Evolutionary conservation across 257 asterid genomes (phyloP), one percentile per base, ranked within the genome.

Genomic region (Rauvolfia tetraphylla): DNA sequence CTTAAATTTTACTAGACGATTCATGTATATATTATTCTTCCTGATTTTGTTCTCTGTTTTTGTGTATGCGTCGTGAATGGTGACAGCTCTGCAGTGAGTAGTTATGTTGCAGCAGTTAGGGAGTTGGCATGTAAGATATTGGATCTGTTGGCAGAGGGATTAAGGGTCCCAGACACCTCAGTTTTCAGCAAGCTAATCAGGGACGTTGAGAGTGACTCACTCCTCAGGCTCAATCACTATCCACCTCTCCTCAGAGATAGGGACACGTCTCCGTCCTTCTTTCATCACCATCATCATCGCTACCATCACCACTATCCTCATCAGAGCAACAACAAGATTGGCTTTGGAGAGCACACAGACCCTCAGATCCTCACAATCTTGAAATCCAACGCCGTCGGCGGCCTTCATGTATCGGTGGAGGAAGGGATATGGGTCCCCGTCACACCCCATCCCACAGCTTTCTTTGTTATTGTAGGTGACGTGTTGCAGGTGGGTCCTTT

Each of bases 261-360:
- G 34, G 83, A 53, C 70, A 74, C 83, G 65, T 57, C 82, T 51
- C 49, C 85, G 5, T 12, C 84, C 10, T 31, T 80, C n/a, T 65
- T 7, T 27, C 65, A 14, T 42, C 77, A 17, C 18, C 73, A 10
- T 44, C 80, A 5, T n/a, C n/a, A n/a, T n/a, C n/a, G n/a, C n/a
- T n/a, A 61, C n/a, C 14, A 42, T 48, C 33, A 7, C 14, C 15
- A 46, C 34, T 51, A n/a, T 9, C n/a, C 4, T 41, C 68, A 39
- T 57, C 57, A 44, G 9, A 56, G 20, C 66, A 49, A 5, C 38
- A 73, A 38, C 27, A 79, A 34, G 74, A 78, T 91, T 63, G 98
- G 97, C 0, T 91, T 93, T 51, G 98, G 98, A 41, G 97, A 88
- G 85, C 98, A 93, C 44, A 91, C 97, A 8, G 98, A 92, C 86